phyloP scores from a whole-genome alignment of 1,284 basidiomycete genomes.

The Ustilago vetiveriae region DNA sequence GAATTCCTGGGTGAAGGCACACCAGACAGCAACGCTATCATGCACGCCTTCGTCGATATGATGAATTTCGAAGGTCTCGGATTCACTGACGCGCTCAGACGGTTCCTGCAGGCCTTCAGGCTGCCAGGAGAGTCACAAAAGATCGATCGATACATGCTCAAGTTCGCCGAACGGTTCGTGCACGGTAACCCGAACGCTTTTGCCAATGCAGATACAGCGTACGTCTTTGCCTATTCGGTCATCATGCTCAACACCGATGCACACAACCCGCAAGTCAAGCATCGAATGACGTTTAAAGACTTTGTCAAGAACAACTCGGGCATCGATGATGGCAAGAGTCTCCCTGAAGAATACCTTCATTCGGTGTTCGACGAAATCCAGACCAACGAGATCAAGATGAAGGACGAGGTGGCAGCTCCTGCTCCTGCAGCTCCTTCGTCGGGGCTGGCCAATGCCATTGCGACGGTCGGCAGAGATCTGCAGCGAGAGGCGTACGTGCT shows the following conservation, averaged over 20 bases:
- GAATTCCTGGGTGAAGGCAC: constrained; percentile 83
- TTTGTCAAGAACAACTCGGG: constrained; percentile 67
- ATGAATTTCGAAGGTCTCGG: constrained; percentile 64
- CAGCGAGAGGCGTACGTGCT: constrained; percentile 66
- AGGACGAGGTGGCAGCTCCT: constrained; percentile 58
- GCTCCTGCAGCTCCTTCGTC: constrained; percentile 32
- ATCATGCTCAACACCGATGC: constrained; percentile 68
- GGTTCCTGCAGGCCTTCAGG: constrained; percentile 66
- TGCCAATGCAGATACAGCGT: constrained; percentile 67
- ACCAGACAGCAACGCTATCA: constrained; percentile 65
- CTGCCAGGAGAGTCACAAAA: constrained; percentile 67
- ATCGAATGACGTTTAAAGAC: constrained; percentile 65
- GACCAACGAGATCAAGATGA: constrained; percentile 67
- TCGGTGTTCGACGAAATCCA: constrained; percentile 65
- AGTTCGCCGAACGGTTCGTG: constrained; percentile 66
- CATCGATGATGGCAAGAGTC: constrained; percentile 63
- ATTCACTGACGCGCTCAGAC: constrained; percentile 62
- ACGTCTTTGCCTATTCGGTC: constrained; percentile 67
- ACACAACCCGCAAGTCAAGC: constrained; percentile 66
- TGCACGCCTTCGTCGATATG: constrained; percentile 67
- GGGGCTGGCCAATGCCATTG: constrained; percentile 62
- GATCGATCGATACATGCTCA: constrained; percentile 67
- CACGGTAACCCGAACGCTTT: constrained; percentile 63
- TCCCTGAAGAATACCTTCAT: constrained; percentile 62
- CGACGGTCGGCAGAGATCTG: constrained; percentile 63